Percentiles rank a stretch among this genome's conserved stretches.
Conservation (phyloP, 176 grass and related monocot genomes). For the Eragrostis curvula region DNA sequence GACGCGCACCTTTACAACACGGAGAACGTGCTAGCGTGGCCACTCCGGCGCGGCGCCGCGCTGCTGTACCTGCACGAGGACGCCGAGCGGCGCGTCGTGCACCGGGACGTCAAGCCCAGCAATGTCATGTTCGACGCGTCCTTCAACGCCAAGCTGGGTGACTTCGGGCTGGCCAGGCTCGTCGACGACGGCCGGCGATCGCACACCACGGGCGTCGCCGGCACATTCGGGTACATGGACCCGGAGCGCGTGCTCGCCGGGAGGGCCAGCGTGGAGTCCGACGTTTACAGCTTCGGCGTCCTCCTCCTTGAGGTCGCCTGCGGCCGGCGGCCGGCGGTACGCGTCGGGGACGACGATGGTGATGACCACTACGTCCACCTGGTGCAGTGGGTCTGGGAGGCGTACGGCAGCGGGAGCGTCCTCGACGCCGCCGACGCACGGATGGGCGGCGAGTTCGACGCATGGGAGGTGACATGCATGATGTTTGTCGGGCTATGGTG, state of each 20-base stretch:
- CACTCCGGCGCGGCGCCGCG: neutral
- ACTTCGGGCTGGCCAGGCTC: neutral
- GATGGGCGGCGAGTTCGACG: neutral
- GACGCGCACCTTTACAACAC: constrained; percentile 45
- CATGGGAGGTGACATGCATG: constrained; percentile 14
- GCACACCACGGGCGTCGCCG: neutral
- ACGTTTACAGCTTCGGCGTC: constrained; percentile 56
- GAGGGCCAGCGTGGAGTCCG: neutral
- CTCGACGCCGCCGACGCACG: constrained; percentile 17
- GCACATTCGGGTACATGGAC: constrained; percentile 30
- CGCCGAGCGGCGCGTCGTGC: neutral
- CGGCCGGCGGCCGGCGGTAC: neutral
- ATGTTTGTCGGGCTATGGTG: constrained; percentile 48
- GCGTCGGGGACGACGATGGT: accelerated
- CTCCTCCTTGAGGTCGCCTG: constrained; percentile 47
- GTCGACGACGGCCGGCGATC: constrained; percentile 6
- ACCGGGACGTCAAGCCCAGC: constrained; percentile 47
- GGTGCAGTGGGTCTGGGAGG: constrained; percentile 21
- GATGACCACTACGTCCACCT: neutral
- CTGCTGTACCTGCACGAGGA: constrained; percentile 42
- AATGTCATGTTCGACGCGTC: neutral
- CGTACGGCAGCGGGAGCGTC: neutral
- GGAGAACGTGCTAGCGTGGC: constrained; percentile 33
- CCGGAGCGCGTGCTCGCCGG: neutral
- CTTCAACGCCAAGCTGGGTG: no score